These are phyloP conservation scores for Thecamonas trahens DNA, from an alignment of 78 protist species.

Conservation along the genomic window DNA sequence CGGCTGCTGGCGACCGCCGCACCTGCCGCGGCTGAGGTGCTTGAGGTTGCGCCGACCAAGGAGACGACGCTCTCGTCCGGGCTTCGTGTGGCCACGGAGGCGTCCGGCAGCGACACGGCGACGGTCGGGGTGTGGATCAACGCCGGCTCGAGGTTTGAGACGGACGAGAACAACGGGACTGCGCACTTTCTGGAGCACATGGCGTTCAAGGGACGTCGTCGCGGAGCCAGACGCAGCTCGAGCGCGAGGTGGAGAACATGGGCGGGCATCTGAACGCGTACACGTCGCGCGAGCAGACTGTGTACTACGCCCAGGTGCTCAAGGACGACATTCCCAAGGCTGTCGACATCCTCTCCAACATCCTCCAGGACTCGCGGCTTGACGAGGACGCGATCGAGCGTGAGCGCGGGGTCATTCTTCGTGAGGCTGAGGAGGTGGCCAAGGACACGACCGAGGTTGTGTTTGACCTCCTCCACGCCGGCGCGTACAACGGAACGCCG, in stretches of 20 bases:
- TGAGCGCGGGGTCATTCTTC: slow-evolving; percentile 78
- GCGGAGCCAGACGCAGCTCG: slow-evolving; percentile 58
- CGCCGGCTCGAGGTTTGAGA: slow-evolving; percentile 88
- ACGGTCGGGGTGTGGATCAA: slow-evolving; percentile 90
- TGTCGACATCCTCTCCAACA: slow-evolving; percentile 80
- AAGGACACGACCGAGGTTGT: slow-evolving; percentile 60
- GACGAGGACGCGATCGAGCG: slow-evolving; percentile 37
- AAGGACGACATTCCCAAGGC: slow-evolving; percentile 69
- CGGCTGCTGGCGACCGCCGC: too few species aligned
- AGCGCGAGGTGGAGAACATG: slow-evolving; percentile 81
- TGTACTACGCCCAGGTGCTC: slow-evolving; percentile 50
- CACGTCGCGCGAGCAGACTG: slow-evolving; percentile 87
- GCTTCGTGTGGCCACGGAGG: slow-evolving; percentile 83
- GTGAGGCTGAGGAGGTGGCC: slow-evolving; percentile 70
- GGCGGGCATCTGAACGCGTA: slow-evolving; percentile 96
- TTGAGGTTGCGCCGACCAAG: slow-evolving; percentile 21
- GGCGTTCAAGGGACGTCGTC: slow-evolving; percentile 87
- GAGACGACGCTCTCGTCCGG: slow-evolving; percentile 74
- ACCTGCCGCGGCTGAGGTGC: too few species aligned
- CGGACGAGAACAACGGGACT: slow-evolving; percentile 85
- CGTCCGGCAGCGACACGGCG: slow-evolving; percentile 53
- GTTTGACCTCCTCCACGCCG: slow-evolving; percentile 84
- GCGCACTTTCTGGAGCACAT: slow-evolving; percentile 98
- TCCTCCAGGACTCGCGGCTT: slow-evolving; percentile 44
- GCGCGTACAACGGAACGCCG: slow-evolving; percentile 70